phyloP scores from a whole-genome alignment of 2,329 filamentous ascomycete species.

The Pseudogymnoascus sp. region DNA sequence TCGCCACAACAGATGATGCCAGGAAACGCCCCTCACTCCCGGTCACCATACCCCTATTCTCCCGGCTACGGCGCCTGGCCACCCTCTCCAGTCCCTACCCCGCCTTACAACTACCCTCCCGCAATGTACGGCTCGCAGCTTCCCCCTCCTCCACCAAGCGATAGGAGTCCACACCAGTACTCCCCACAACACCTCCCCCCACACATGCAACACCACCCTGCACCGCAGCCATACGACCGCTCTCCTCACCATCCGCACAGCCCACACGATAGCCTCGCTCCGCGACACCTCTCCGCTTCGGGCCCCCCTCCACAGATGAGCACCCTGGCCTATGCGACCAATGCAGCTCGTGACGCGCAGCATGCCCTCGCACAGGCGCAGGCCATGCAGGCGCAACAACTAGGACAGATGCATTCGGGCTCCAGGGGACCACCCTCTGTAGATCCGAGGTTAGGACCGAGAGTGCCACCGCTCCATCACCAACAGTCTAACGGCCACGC shows the following conservation, averaged over 20 bases:
- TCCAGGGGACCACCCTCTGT: background rate
- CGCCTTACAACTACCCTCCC: conserved; percentile 43
- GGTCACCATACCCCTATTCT: conserved; percentile 32
- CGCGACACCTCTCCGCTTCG: conserved; percentile 5
- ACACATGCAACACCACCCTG: conserved; percentile 28
- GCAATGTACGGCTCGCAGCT: conserved; percentile 26
- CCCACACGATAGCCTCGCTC: conserved; percentile 20
- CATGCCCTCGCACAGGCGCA: background rate
- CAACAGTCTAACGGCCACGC: background rate
- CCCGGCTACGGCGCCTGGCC: conserved; percentile 43
- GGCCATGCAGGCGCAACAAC: background rate
- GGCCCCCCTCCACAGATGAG: conserved; percentile 16
- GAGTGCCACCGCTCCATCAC: background rate
- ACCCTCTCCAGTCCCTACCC: conserved; percentile 47
- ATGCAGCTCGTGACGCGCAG: background rate
- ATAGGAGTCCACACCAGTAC: conserved; percentile 20
- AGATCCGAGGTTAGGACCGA: background rate
- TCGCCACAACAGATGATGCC: conserved; percentile 34
- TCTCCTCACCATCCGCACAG: conserved; percentile 17
- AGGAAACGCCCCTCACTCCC: conserved; percentile 31
- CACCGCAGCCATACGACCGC: conserved; percentile 24
- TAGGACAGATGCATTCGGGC: background rate
- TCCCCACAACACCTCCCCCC: conserved; percentile 27
- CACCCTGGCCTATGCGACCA: background rate
- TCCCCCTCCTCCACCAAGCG: conserved; percentile 26